phyloP scores from a whole-genome alignment of 2,329 filamentous ascomycete genomes.

The Botrytis elliptica region DNA sequence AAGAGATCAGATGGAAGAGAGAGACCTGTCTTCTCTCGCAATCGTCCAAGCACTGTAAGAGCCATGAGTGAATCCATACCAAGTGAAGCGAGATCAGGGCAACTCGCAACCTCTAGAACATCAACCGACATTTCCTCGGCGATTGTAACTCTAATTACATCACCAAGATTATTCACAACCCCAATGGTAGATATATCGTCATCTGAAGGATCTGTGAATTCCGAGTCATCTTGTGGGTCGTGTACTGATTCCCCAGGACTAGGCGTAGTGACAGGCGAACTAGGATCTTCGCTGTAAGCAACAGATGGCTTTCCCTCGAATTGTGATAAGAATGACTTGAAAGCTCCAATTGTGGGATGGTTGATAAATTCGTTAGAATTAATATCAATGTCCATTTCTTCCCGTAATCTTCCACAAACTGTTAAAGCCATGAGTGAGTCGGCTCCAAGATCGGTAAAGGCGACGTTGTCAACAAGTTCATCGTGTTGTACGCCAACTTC shows the following conservation, averaged over 20 bases:
- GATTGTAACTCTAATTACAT: constrained; percentile 62
- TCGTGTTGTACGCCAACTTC: constrained; percentile 54
- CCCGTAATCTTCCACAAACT: constrained; percentile 55
- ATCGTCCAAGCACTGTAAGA: constrained; percentile 53
- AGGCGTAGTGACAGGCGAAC: constrained; percentile 15
- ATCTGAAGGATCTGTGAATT: constrained; percentile 43
- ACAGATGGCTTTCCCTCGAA: constrained; percentile 39
- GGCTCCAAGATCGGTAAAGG: constrained; percentile 57
- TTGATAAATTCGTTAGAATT: constrained; percentile 42
- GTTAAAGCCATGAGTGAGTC: constrained; percentile 61
- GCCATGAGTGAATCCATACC: constrained; percentile 61
- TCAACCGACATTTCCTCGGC: constrained; percentile 72
- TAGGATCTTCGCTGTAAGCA: constrained; percentile 17
- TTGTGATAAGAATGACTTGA: constrained; percentile 46
- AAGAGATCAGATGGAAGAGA: constrained; percentile 60
- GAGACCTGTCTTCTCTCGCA: constrained; percentile 54
- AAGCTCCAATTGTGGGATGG: constrained; percentile 50
- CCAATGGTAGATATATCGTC: constrained; percentile 51
- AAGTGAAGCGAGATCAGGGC: constrained; percentile 54
- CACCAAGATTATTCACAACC: constrained; percentile 49
- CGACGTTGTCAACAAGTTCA: constrained; percentile 50
- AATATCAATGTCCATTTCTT: constrained; percentile 57
- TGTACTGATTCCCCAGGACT: constrained; percentile 16
- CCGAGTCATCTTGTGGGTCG: constrained; percentile 39
- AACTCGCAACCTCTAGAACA: constrained; percentile 58